These are phyloP conservation scores for Spiromastix sp. DNA, from an alignment of 2,329 filamentous ascomycete species.

Conservation along the genomic window DNA sequence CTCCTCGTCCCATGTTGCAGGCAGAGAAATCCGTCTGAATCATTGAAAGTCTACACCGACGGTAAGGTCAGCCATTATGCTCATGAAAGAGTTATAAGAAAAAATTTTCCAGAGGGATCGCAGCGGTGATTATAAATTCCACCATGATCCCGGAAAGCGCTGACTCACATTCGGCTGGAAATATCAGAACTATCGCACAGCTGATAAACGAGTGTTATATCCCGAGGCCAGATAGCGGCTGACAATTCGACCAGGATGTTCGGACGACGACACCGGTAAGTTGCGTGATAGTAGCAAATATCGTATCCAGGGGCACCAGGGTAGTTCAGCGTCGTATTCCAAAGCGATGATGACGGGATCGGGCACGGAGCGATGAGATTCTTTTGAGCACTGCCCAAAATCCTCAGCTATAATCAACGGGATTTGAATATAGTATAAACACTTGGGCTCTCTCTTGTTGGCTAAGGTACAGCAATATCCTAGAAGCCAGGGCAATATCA, in stretches of 20 bases:
- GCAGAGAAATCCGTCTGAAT: conserved; percentile 30
- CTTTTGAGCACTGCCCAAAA: too few species aligned
- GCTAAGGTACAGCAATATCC: too few species aligned
- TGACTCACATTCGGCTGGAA: conserved; percentile 1
- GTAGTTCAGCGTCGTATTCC: conserved; percentile 4
- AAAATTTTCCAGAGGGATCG: not conserved
- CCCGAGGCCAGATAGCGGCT: conserved; percentile 2
- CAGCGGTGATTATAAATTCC: conserved; percentile 5
- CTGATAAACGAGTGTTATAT: too few species aligned
- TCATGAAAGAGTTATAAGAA: conserved; percentile 2
- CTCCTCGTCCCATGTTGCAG: conserved; percentile 41
- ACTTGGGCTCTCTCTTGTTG: too few species aligned
- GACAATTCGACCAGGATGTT: not conserved
- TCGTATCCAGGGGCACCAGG: conserved; percentile 2
- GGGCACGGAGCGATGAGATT: too few species aligned
- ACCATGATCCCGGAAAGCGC: not conserved
- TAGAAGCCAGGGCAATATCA: conserved; percentile 16
- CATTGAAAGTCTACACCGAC: conserved; percentile 25
- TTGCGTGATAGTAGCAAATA: not conserved
- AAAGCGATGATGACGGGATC: not conserved
- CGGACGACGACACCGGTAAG: not conserved
- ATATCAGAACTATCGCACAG: not conserved
- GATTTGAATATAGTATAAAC: too few species aligned
- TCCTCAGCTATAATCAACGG: too few species aligned
- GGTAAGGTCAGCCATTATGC: too few species aligned